Evolutionary conservation across 441 rosid genomes (phyloP).

Genomic region (Pelargonium australe): DNA sequence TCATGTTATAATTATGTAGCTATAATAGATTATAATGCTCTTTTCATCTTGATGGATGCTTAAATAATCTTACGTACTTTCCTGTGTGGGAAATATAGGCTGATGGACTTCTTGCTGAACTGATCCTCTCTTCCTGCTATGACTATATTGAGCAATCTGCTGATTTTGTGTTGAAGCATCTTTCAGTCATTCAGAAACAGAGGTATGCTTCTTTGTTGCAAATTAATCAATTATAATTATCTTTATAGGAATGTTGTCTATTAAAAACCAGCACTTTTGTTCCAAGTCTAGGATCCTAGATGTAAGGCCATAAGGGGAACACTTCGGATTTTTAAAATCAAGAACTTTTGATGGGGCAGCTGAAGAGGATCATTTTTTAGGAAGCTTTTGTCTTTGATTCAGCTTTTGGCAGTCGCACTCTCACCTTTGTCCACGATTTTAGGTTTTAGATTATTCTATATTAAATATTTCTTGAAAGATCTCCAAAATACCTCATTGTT

Average conservation of each 20-base stretch:
- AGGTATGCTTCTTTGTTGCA: constrained; percentile 32
- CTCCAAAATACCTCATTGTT: not conserved
- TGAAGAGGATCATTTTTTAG: not conserved
- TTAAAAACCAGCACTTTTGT: not conserved
- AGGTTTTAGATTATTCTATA: not conserved
- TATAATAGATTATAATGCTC: too few species aligned
- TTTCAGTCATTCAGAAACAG: constrained; percentile 60
- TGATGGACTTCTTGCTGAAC: constrained; percentile 72
- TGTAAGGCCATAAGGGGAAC: too few species aligned
- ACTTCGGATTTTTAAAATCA: not conserved
- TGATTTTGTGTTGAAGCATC: constrained; percentile 55
- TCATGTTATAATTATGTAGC: not conserved
- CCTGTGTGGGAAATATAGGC: constrained; percentile 38
- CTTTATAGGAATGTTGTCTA: not conserved
- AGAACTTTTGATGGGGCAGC: not conserved
- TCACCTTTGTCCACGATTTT: not conserved
- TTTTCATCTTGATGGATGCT: not conserved
- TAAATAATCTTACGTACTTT: not conserved
- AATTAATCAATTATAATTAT: not conserved
- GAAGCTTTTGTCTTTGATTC: not conserved
- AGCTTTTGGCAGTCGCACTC: not conserved
- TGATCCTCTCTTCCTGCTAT: constrained; percentile 53
- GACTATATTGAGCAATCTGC: constrained; percentile 62
- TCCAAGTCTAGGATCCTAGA: not conserved
- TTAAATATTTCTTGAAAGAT: not conserved